Conservation (phyloP, 257 asterid species). For the Fraxinus quadrangulata region DNA sequence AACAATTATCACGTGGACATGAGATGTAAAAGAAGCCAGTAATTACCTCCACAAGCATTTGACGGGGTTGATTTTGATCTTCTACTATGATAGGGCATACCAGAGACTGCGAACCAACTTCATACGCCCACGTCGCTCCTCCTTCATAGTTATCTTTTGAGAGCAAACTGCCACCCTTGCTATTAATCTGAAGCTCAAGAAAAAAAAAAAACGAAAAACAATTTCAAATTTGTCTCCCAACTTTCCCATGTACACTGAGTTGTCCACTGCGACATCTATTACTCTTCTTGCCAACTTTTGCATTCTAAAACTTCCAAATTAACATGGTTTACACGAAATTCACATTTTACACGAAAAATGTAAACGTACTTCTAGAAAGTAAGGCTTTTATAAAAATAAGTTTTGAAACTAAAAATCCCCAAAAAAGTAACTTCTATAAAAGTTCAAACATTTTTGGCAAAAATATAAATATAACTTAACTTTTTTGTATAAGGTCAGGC, state of each 20-base stretch:
- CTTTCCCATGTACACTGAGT: neutral
- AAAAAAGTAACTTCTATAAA: neutral
- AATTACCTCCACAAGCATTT: slow-evolving; percentile 77
- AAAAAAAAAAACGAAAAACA: neutral
- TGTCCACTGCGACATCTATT: neutral
- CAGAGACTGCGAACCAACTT: slow-evolving; percentile 72
- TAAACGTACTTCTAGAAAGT: neutral
- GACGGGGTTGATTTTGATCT: slow-evolving; percentile 73
- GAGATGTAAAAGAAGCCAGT: slow-evolving; percentile 7
- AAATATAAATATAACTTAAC: neutral
- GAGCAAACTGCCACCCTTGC: slow-evolving; percentile 56
- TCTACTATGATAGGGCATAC: slow-evolving; percentile 76
- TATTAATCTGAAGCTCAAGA: slow-evolving; percentile 42
- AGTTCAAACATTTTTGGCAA: neutral
- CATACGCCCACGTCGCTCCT: slow-evolving; percentile 90
- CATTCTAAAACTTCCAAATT: neutral
- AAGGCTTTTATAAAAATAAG: neutral
- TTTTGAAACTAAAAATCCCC: neutral
- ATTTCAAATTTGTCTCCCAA: neutral
- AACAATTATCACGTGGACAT: neutral
- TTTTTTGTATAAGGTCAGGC: neutral
- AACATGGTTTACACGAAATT: neutral
- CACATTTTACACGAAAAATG: neutral
- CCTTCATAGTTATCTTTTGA: slow-evolving; percentile 61
- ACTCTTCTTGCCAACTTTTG: neutral